Conservation (phyloP, 148 eudicot genomes). For the Heliamphora exappendiculata region DNA sequence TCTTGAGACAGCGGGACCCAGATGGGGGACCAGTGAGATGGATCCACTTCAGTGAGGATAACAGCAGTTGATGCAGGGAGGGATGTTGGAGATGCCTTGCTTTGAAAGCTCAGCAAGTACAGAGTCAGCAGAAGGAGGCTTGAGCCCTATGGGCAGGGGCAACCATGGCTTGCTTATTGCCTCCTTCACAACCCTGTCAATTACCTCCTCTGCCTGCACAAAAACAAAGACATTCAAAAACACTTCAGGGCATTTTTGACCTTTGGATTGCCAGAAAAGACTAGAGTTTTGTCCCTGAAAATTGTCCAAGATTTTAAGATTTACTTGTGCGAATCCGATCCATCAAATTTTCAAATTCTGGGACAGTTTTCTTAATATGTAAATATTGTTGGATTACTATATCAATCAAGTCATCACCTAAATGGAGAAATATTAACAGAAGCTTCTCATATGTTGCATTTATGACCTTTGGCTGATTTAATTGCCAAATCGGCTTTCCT, state of each 20-base stretch:
- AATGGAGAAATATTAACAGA: too few species aligned
- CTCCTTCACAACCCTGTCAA: conserved; percentile 76
- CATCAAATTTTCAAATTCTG: too few species aligned
- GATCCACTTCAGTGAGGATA: conserved; percentile 22
- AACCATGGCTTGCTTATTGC: conserved; percentile 89
- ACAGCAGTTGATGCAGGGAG: conserved; percentile 33
- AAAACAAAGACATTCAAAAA: background rate
- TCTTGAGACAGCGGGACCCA: background rate
- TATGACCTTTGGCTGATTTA: too few species aligned
- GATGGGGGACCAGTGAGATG: background rate
- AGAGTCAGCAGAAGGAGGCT: conserved; percentile 69
- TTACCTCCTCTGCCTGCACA: conserved; percentile 59
- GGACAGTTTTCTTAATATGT: too few species aligned
- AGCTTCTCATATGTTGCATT: too few species aligned
- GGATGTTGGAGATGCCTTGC: conserved; percentile 62
- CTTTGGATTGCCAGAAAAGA: background rate
- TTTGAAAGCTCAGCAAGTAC: conserved; percentile 63
- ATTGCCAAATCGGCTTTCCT: background rate
- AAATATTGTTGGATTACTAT: too few species aligned
- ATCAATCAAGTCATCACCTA: background rate
- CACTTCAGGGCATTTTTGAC: background rate
- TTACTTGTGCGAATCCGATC: too few species aligned
- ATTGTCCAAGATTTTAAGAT: too few species aligned
- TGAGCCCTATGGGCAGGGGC: conserved; percentile 75
- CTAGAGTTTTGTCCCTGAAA: too few species aligned